Conservation (phyloP, 768 basidiomycete species). For the Strobilomyces confusus region DNA sequence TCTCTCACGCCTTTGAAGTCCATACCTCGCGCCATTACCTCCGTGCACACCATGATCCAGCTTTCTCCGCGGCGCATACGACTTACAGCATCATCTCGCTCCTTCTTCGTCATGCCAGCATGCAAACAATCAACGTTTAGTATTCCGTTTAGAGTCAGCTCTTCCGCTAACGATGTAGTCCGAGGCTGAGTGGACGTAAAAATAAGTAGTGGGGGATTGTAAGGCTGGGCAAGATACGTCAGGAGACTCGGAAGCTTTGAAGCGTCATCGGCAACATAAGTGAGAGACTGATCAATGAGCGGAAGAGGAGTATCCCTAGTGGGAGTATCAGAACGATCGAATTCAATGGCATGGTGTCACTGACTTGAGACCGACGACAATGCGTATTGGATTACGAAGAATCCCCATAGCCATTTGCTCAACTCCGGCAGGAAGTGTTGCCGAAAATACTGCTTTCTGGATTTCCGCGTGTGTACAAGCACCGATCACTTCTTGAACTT, state of each 20-base stretch:
- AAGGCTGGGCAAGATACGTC: conserved; percentile 72
- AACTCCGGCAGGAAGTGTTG: conserved; percentile 84
- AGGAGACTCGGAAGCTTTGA: conserved; percentile 93
- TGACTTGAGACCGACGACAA: conserved; percentile 96
- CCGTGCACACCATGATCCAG: conserved; percentile 95
- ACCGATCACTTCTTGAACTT: conserved; percentile 82
- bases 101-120: conserved; percentile 82
- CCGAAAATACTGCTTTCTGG: conserved; percentile 91
- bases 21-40: conserved; percentile 97
- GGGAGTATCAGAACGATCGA: conserved; percentile 10
- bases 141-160: conserved; percentile 75
- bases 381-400: conserved; percentile 80
- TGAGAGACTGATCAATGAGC: conserved; percentile 82
- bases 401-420: conserved; percentile 87
- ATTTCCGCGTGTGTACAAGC: conserved; percentile 65
- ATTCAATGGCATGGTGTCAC: conserved; percentile 23
- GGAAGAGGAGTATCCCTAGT: conserved; percentile 89
- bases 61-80: conserved; percentile 87
- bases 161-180: conserved; percentile 72
- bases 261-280: conserved; percentile 88
- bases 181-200: conserved; percentile 91
- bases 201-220: conserved; percentile 87
- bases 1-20: conserved; percentile 94
- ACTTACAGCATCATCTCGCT: conserved; percentile 79
- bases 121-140: conserved; percentile 87